Evolutionary conservation across 2,329 filamentous ascomycete genomes (phyloP).

Genomic region (Dactylellina parvicollis): DNA sequence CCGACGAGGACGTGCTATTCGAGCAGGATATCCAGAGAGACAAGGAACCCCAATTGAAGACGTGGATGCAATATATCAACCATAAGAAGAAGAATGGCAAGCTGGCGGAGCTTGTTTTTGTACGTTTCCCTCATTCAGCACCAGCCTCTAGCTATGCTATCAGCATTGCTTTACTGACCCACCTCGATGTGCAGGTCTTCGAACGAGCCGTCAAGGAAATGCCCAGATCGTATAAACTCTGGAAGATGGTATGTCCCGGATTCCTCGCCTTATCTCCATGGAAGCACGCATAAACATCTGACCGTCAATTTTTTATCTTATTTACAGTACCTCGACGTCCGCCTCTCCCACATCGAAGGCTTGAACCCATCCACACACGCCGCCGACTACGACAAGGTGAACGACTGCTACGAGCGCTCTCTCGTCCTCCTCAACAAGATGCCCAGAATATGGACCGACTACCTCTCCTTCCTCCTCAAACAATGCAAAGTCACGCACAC

Average conservation of each 20-base stretch:
- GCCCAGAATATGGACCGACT: constrained; percentile 98
- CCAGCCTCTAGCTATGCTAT: constrained; percentile 57
- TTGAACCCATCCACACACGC: constrained; percentile 83
- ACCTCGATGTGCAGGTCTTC: constrained; percentile 67
- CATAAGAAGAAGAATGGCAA: constrained; percentile 90
- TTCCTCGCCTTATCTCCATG: constrained; percentile 7
- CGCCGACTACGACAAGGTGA: constrained; percentile 89
- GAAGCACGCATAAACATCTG: constrained; percentile 41
- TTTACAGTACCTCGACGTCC: constrained; percentile 80
- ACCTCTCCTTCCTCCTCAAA: constrained; percentile 85
- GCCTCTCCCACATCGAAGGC: constrained; percentile 80
- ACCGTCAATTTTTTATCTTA: not conserved
- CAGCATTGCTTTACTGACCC: not conserved
- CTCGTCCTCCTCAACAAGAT: constrained; percentile 97
- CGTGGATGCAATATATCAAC: constrained; percentile 93
- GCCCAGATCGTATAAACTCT: constrained; percentile 95
- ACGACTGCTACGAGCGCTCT: constrained; percentile 90
- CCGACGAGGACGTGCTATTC: constrained; percentile 90
- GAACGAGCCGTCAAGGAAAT: constrained; percentile 90
- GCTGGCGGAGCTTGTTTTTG: constrained; percentile 82
- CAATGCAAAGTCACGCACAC: constrained; percentile 92
- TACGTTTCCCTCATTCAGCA: constrained; percentile 58
- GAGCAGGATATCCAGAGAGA: constrained; percentile 94
- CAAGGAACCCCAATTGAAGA: constrained; percentile 79
- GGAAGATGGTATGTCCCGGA: constrained; percentile 78